Conservation (phyloP, 768 basidiomycete genomes). For the Mycena albidolilacea region DNA sequence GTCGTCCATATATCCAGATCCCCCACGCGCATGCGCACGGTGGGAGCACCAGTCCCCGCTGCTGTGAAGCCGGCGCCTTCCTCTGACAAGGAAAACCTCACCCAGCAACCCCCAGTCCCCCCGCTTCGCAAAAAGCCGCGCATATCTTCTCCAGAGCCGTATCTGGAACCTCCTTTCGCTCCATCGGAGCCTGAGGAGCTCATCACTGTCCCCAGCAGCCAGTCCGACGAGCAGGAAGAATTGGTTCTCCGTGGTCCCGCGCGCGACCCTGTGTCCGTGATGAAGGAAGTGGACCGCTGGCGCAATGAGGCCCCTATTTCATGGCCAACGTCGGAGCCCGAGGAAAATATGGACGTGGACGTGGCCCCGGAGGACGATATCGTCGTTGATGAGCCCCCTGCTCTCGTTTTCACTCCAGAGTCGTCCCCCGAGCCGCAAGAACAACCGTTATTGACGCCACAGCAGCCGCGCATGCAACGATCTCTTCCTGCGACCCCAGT, state of each 20-base stretch:
- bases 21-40: constrained; percentile 35
- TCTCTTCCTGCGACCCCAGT: constrained; percentile 40
- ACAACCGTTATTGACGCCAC: constrained; percentile 23
- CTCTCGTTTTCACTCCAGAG: constrained; percentile 26
- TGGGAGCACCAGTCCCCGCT: constrained; percentile 22
- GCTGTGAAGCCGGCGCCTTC: constrained; percentile 30
- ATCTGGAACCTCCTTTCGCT: constrained; percentile 34
- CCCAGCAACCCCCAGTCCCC: constrained; percentile 28
- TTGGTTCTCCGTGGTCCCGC: constrained; percentile 52
- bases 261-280: constrained; percentile 47
- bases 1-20: constrained; percentile 51
- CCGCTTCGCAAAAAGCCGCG: constrained; percentile 56
- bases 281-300: constrained; percentile 62
- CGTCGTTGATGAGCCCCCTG: constrained; percentile 13
- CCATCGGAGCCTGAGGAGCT: constrained; percentile 49
- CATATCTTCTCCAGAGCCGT: constrained; percentile 50
- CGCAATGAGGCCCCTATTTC: constrained; percentile 49
- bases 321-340: constrained; percentile 27
- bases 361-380: not conserved
- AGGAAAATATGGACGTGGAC: constrained; percentile 36
- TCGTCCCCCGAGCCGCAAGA: constrained; percentile 30
- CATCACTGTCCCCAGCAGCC: constrained; percentile 68
- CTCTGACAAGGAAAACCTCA: constrained; percentile 46
- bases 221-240: constrained; percentile 74
- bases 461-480: constrained; percentile 14